phyloP scores from a whole-genome alignment of 2,329 filamentous ascomycete species.

The Cytospora leucostoma region DNA sequence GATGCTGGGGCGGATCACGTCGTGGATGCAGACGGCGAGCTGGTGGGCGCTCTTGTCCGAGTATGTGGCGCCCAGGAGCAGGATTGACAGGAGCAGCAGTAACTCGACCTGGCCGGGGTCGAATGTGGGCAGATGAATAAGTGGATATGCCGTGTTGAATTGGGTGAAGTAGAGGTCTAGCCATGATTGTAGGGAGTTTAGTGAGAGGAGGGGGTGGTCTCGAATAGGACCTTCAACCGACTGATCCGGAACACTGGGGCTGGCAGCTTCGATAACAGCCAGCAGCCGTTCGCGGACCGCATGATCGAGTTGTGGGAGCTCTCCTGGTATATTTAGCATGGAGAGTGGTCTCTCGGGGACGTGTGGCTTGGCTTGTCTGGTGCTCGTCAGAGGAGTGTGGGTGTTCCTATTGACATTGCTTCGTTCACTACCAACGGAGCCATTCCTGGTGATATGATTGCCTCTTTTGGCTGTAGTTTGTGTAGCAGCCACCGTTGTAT shows the following conservation, averaged over 20 bases:
- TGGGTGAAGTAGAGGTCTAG: slow-evolving; percentile 60
- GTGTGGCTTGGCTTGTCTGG: not conserved
- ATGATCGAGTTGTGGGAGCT: slow-evolving; percentile 42
- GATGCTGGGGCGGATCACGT: slow-evolving; percentile 60
- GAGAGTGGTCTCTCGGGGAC: slow-evolving; percentile 35
- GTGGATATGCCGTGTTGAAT: slow-evolving; percentile 62
- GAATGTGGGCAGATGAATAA: slow-evolving; percentile 61
- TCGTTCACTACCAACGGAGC: not conserved
- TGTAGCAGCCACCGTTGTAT: not conserved
- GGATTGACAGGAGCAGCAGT: slow-evolving; percentile 54
- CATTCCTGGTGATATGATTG: not conserved
- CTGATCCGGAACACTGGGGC: slow-evolving; percentile 45
- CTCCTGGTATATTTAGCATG: slow-evolving; percentile 27
- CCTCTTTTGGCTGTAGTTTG: not conserved
- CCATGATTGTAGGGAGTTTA: slow-evolving; percentile 55
- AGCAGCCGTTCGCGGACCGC: slow-evolving; percentile 46
- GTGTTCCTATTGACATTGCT: not conserved
- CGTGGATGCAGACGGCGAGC: slow-evolving; percentile 62
- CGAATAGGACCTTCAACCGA: slow-evolving; percentile 38
- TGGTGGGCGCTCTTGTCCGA: slow-evolving; percentile 59
- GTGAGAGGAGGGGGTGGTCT: slow-evolving; percentile 53
- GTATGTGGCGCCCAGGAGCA: slow-evolving; percentile 64
- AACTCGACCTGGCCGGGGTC: slow-evolving; percentile 51
- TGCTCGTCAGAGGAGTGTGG: not conserved
- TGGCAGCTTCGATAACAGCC: slow-evolving; percentile 51